Evolutionary conservation across 768 basidiomycete species (phyloP), one percentile per base, ranked within the genome.

Genomic region (Crucibulum laeve): DNA sequence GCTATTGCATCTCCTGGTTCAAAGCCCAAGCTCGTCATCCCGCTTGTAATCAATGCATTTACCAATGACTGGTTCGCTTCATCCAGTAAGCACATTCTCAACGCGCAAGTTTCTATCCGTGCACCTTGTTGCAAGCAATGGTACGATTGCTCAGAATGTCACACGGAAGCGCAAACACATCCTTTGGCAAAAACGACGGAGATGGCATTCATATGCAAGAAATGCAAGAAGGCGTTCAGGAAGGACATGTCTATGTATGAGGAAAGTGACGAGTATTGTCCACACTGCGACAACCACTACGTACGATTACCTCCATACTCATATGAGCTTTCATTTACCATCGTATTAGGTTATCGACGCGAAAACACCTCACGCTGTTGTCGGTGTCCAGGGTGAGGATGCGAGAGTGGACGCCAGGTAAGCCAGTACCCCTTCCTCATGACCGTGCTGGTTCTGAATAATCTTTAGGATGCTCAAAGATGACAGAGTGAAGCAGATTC

Each of bases 261-360:
- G 54, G 95, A 99, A 61, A 92, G 91, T 57, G 94, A 98, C 60
- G 96, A 99, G 64, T 98, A 84, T 60, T 98, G 96, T 60, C 96
- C 95, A 0, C 87, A 96, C 64, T 97, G 96, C 59, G 96, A 97
- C 65, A 98, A 98, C 60, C 94, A 94, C 59, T 99, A 94, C 61
- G 96, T 95, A 59, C n/a, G n/a, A 54, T 87, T 71, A n/a, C 5
- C 17, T 19, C 13, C 17, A 6, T n/a, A 6, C 6, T 18, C 15
- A 7, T n/a, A 7, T 28, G 18, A 24, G 22, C 34, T 18, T 15
- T 28, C 14, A 26, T 22, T 5, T 28, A 25, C 7, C 18, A 24
- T 26, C 11, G 19, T 17, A 7, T 7, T 21, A 97, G 93, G 87
- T 98, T 1, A 73, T 95, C 51, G 89, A 94, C 24, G 94, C 95